These are phyloP conservation scores for Mallotus nudiflorus DNA, from an alignment of 345 rosid genomes.

Conservation along the genomic window DNA sequence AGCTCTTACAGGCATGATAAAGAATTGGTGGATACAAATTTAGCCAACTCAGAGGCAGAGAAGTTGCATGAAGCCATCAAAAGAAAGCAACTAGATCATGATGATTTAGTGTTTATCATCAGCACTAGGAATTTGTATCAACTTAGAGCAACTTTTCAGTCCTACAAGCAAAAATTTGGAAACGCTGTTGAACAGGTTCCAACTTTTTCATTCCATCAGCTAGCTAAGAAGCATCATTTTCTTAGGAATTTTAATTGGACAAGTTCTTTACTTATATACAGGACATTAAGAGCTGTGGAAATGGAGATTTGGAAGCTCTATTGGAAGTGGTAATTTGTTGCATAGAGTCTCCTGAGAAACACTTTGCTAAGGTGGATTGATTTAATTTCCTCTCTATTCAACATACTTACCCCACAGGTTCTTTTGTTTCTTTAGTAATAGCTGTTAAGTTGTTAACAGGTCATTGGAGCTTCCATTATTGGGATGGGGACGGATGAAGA, in stretches of 20 bases:
- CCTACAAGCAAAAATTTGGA: slow-evolving; percentile 55
- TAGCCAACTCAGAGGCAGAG: slow-evolving; percentile 66
- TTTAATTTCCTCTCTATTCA: not conserved
- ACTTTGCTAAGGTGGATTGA: slow-evolving; percentile 71
- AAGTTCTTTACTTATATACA: slow-evolving; percentile 28
- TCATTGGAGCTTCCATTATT: slow-evolving; percentile 47
- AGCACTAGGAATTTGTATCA: slow-evolving; percentile 71
- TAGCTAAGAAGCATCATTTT: not conserved
- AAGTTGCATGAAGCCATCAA: slow-evolving; percentile 60
- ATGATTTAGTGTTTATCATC: slow-evolving; percentile 58
- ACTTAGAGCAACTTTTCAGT: slow-evolving; percentile 65
- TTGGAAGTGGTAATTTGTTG: slow-evolving; percentile 52
- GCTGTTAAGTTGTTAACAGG: slow-evolving; percentile 38
- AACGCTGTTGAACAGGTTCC: slow-evolving; percentile 63
- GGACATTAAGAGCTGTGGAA: slow-evolving; percentile 63
- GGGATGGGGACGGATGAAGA: slow-evolving; percentile 92
- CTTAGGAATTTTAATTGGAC: not conserved
- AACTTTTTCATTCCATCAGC: slow-evolving; percentile 11
- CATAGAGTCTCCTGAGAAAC: slow-evolving; percentile 68
- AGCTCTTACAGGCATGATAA: slow-evolving; percentile 78
- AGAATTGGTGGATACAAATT: slow-evolving; percentile 46
- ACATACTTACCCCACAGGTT: not conserved
- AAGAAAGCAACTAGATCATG: slow-evolving; percentile 57
- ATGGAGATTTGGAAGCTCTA: slow-evolving; percentile 54
- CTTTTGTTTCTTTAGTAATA: not conserved